phyloP scores from a whole-genome alignment of 106 monocot genomes.

The Dendrobium catenatum region DNA sequence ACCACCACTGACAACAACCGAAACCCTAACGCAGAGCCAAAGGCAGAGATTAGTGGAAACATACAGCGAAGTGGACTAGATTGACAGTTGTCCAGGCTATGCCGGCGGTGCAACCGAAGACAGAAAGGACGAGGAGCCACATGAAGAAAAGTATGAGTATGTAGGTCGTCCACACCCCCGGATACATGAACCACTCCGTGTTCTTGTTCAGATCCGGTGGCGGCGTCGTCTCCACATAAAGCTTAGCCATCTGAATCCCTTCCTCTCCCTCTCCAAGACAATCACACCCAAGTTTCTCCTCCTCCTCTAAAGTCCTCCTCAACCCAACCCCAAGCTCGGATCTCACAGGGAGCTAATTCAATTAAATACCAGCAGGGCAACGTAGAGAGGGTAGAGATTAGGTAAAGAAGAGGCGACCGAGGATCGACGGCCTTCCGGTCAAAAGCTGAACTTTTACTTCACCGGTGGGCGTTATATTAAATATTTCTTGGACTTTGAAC shows the following conservation, averaged over 20 bases:
- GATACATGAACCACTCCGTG: constrained; percentile 95
- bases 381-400: background rate
- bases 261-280: background rate
- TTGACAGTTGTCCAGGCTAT: constrained; percentile 79
- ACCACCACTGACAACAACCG: background rate
- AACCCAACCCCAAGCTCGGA: background rate
- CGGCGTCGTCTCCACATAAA: constrained; percentile 55
- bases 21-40: background rate
- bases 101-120: constrained; percentile 66
- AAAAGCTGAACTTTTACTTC: no score
- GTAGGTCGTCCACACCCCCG: constrained; percentile 88
- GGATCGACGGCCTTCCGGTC: no score
- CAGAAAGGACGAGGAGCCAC: constrained; percentile 69
- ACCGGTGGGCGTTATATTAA: no score
- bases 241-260: constrained; percentile 48
- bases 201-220: constrained; percentile 88
- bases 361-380: background rate
- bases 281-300: background rate
- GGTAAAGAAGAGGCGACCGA: background rate
- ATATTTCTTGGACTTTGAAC: no score
- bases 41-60: background rate
- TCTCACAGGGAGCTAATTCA: background rate
- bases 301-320: background rate
- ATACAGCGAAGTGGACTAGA: constrained; percentile 60
- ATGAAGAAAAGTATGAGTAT: constrained; percentile 77